Conservation (phyloP, 2,329 filamentous ascomycete genomes). For the Pseudogymnoascus sp. region DNA sequence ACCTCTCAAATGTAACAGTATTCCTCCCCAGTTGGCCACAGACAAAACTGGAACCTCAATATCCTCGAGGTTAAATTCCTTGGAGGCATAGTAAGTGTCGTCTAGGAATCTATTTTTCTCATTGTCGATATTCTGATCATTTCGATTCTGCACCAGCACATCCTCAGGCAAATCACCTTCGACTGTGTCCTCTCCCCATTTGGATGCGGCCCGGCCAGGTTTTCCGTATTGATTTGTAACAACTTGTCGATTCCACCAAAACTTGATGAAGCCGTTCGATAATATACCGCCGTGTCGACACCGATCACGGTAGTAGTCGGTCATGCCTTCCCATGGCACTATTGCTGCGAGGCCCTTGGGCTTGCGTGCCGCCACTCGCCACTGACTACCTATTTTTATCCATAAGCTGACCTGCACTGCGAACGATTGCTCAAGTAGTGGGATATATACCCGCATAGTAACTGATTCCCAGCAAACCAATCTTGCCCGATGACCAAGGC, state of each 20-base stretch:
- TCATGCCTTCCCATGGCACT: conserved; percentile 50
- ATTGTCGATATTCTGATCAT: conserved; percentile 39
- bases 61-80: conserved; percentile 52
- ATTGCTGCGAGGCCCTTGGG: conserved; percentile 44
- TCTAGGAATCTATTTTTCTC: conserved; percentile 41
- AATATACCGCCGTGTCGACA: conserved; percentile 56
- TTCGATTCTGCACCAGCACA: conserved; percentile 31
- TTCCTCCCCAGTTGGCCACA: conserved; percentile 66
- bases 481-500: conserved; percentile 42
- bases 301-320: conserved; percentile 48
- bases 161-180: conserved; percentile 50
- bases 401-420: neutral
- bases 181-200: conserved; percentile 36
- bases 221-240: conserved; percentile 61
- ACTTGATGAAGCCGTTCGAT: conserved; percentile 49
- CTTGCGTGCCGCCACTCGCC: conserved; percentile 44
- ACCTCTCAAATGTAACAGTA: conserved; percentile 59
- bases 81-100: conserved; percentile 18
- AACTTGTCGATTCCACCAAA: conserved; percentile 63
- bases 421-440: conserved; percentile 8
- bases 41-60: conserved; percentile 60
- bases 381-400: conserved; percentile 34
- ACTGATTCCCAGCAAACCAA: conserved; percentile 43
- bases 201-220: conserved; percentile 36
- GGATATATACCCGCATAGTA: conserved; percentile 39